Percentiles rank a stretch among this genome's conserved stretches.
Conservation (phyloP, 495 filamentous ascomycete species). For the Penicillium nucicola region DNA sequence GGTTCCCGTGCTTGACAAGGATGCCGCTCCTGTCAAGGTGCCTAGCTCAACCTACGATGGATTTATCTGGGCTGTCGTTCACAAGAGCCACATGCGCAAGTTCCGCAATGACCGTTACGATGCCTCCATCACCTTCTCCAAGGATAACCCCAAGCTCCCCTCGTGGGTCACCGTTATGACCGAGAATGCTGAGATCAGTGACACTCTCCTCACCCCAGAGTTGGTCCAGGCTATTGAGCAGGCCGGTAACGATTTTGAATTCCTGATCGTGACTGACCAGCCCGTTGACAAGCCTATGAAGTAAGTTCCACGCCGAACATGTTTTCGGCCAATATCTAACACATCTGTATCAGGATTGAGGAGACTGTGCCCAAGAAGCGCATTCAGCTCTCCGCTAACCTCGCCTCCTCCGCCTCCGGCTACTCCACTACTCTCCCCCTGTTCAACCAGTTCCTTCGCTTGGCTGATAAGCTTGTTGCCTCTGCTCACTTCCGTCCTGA, state of each 20-base stretch:
- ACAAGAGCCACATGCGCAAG: slow-evolving; percentile 90
- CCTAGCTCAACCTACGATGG: slow-evolving; percentile 79
- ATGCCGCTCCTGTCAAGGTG: slow-evolving; percentile 44
- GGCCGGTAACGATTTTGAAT: slow-evolving; percentile 81
- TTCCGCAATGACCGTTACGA: slow-evolving; percentile 93
- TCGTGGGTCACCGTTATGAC: slow-evolving; percentile 92
- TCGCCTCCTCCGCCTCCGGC: slow-evolving; percentile 57
- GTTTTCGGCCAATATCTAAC: slow-evolving; percentile 4
- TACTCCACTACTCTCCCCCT: slow-evolving; percentile 70
- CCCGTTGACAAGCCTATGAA: slow-evolving; percentile 85
- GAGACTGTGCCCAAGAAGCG: slow-evolving; percentile 86
- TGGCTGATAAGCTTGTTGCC: slow-evolving; percentile 75
- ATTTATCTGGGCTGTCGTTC: slow-evolving; percentile 92
- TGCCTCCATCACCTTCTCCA: slow-evolving; percentile 84
- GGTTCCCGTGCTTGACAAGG: slow-evolving; percentile 58
- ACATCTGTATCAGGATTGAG: slow-evolving; percentile 61
- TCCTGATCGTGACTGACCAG: slow-evolving; percentile 86
- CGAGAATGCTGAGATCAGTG: slow-evolving; percentile 94
- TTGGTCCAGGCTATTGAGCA: slow-evolving; percentile 75
- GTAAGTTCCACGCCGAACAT: slow-evolving; percentile 46
- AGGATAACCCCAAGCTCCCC: slow-evolving; percentile 88
- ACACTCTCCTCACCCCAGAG: slow-evolving; percentile 77
- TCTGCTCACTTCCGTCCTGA: slow-evolving; percentile 83
- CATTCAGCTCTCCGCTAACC: slow-evolving; percentile 67
- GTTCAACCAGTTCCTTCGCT: slow-evolving; percentile 77